A percentile compares a stretch with the other conserved stretches of the same genome.
phyloP scores from a whole-genome alignment of 345 rosid species.

The Ceriops zippeliana region DNA sequence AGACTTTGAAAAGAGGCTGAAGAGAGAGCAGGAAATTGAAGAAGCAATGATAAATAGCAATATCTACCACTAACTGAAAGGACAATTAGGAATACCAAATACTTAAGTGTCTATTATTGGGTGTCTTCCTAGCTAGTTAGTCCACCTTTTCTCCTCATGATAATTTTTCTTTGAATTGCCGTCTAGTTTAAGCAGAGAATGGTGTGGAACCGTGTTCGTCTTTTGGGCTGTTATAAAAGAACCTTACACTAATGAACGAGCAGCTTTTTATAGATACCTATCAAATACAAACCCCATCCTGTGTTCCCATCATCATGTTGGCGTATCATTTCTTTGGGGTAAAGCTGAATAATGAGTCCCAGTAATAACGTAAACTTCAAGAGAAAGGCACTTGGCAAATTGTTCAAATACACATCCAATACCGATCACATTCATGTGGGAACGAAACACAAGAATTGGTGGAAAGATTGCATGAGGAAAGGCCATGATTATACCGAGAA shows the following conservation, averaged over 20 bases:
- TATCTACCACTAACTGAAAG: slow-evolving; percentile 10
- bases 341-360: slow-evolving; percentile 10
- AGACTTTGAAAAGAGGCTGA: not conserved
- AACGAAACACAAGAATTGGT: no score
- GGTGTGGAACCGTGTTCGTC: not conserved
- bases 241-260: no score
- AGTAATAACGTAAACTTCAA: slow-evolving; percentile 26
- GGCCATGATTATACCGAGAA: no score
- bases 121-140: not conserved
- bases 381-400: slow-evolving; percentile 21
- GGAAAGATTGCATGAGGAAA: no score
- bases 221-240: no score
- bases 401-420: not conserved
- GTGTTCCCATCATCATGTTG: slow-evolving; percentile 7
- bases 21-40: slow-evolving; percentile 10
- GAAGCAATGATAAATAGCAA: slow-evolving; percentile 5
- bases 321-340: not conserved
- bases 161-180: not conserved
- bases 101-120: no score
- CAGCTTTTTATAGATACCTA: not conserved
- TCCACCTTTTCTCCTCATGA: not conserved
- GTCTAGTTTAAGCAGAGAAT: slow-evolving; percentile 11
- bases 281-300: not conserved
- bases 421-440: not conserved
- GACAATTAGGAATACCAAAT: slow-evolving; percentile 3